Evolutionary conservation across 1,139 yeast genomes (phyloP).

Genomic region (Candida pseudocylindracea): DNA sequence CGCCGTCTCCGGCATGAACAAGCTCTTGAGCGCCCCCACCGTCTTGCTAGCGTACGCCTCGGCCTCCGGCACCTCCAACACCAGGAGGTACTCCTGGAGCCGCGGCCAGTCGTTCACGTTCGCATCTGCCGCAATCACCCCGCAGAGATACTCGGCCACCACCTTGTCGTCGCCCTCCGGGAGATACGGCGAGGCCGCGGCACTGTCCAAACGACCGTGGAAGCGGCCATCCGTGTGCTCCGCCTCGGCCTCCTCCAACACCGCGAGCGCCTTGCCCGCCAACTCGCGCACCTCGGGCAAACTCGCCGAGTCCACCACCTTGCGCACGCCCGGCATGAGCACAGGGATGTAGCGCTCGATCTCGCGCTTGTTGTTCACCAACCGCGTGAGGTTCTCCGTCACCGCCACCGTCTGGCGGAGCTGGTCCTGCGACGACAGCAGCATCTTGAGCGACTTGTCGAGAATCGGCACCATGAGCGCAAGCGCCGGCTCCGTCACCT

Average conservation of each 20-base stretch:
- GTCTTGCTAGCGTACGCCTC: constrained; percentile 20
- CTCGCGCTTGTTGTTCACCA: constrained; percentile 85
- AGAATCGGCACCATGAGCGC: constrained; percentile 81
- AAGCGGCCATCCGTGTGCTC: constrained; percentile 44
- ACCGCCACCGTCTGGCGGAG: constrained; percentile 93
- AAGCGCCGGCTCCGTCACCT: constrained; percentile 90
- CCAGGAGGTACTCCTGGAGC: constrained; percentile 31
- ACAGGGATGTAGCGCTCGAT: constrained; percentile 74
- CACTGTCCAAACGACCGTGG: constrained; percentile 47
- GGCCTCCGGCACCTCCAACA: constrained; percentile 11
- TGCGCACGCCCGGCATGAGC: constrained; percentile 74
- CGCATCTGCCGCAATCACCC: constrained; percentile 45
- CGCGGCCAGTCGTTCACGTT: constrained; percentile 85
- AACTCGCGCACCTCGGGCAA: constrained; percentile 92
- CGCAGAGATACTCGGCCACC: constrained; percentile 25
- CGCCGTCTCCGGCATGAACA: constrained; percentile 36
- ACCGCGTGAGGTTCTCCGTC: constrained; percentile 84
- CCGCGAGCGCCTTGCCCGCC: constrained; percentile 68
- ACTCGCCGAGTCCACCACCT: constrained; percentile 76
- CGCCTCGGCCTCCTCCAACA: constrained; percentile 61
- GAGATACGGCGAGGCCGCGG: constrained; percentile 27
- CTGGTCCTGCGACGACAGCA: constrained; percentile 87
- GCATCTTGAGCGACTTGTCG: constrained; percentile 71
- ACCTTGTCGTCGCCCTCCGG: constrained; percentile 12
- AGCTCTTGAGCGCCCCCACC: constrained; percentile 31